Evolutionary conservation across 2,329 filamentous ascomycete genomes (phyloP).

Genomic region (Alternaria triticina): DNA sequence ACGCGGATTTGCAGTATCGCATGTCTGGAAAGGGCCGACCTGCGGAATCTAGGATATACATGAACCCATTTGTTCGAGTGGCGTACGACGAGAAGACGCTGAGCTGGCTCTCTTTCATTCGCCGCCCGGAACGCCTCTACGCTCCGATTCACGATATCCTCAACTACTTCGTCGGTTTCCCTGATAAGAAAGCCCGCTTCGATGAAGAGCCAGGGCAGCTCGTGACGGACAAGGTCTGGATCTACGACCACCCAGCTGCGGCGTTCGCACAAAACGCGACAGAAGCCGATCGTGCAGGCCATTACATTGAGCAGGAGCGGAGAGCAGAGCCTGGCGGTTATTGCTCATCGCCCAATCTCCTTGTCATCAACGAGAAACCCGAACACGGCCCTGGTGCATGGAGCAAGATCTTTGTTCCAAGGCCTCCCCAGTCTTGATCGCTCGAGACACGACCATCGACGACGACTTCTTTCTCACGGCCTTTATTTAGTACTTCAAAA

Average conservation of each 20-base stretch:
- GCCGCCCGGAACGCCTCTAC: constrained; percentile 71
- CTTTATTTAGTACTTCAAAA: constrained; percentile 18
- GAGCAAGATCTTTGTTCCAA: constrained; percentile 39
- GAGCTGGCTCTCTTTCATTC: constrained; percentile 64
- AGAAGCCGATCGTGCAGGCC: constrained; percentile 32
- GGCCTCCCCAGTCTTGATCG: constrained; percentile 20
- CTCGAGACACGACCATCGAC: background rate
- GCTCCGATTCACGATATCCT: constrained; percentile 64
- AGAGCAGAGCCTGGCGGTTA: constrained; percentile 60
- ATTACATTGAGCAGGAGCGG: constrained; percentile 49
- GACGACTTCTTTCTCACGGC: constrained; percentile 9
- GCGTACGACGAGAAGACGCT: constrained; percentile 68
- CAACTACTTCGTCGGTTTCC: constrained; percentile 63
- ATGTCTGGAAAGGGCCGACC: constrained; percentile 47
- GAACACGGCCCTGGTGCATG: constrained; percentile 41
- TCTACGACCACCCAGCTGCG: constrained; percentile 43
- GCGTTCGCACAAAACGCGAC: constrained; percentile 36
- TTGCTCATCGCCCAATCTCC: constrained; percentile 62
- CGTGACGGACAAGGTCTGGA: constrained; percentile 61
- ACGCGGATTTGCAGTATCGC: constrained; percentile 52
- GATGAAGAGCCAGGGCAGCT: constrained; percentile 63
- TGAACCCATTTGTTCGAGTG: constrained; percentile 78
- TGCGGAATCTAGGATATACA: constrained; percentile 66
- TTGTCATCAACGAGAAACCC: constrained; percentile 52
- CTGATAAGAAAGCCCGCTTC: constrained; percentile 66